Conservation (phyloP, 176 grass and related monocot genomes). For the Oryza longistaminata region DNA sequence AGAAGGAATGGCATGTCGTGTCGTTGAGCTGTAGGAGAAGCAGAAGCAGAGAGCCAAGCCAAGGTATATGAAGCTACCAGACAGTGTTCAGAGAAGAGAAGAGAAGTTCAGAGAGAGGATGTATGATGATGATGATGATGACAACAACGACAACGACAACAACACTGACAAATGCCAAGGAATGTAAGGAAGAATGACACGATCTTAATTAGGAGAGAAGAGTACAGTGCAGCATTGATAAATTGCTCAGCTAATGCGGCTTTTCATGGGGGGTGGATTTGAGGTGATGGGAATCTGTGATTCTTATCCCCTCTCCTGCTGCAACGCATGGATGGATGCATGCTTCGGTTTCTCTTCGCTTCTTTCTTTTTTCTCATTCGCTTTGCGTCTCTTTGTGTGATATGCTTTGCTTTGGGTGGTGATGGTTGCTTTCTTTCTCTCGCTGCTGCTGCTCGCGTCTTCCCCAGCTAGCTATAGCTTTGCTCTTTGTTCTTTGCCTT, state of each 20-base stretch:
- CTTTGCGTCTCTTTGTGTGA: conserved; percentile 8
- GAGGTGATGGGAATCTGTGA: conserved; percentile 32
- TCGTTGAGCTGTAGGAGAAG: neutral
- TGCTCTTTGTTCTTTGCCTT: conserved; percentile 56
- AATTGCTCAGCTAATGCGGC: neutral
- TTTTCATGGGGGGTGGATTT: conserved; percentile 1
- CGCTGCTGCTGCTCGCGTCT: neutral
- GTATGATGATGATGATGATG: conserved; percentile 24
- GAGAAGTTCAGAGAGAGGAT: neutral
- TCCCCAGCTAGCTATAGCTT: conserved; percentile 28
- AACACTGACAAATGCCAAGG: conserved; percentile 17
- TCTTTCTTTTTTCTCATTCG: conserved; percentile 2
- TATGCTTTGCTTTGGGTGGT: neutral
- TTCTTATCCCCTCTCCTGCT: conserved; percentile 19
- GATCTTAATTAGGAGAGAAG: neutral
- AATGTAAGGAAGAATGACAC: conserved; percentile 10
- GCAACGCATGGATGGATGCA: neutral
- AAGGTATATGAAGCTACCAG: conserved; percentile 29
- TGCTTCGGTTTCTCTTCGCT: neutral
- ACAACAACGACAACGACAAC: neutral
- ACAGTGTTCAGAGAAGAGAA: conserved; percentile 17
- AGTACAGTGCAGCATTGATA: neutral
- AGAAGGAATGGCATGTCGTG: neutral
- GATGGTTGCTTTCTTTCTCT: neutral
- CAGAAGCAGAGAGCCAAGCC: neutral